Percentiles rank a stretch among this genome's conserved stretches.
Evolutionary conservation across 1,284 basidiomycete species (phyloP).

Genomic region (Cryptococcus sp.): DNA sequence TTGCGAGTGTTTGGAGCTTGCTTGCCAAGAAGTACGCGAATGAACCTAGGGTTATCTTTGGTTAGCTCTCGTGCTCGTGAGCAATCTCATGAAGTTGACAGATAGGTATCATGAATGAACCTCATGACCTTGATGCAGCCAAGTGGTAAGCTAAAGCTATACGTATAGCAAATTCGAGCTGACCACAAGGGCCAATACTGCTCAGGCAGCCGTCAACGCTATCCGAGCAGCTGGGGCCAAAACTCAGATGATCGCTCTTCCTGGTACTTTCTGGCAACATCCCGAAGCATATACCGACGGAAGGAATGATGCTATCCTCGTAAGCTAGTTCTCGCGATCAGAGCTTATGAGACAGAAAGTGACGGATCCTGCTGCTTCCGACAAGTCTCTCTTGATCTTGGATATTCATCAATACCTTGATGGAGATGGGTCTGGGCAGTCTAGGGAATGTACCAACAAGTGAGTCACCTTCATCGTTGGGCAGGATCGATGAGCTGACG

Average conservation of each 20-base stretch:
- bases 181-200: slow-evolving; percentile 17
- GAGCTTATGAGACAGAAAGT: slow-evolving; percentile 39
- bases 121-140: slow-evolving; percentile 40
- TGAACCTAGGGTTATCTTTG: slow-evolving; percentile 55
- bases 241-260: slow-evolving; percentile 38
- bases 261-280: slow-evolving; percentile 39
- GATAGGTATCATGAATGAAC: slow-evolving; percentile 43
- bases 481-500: slow-evolving; percentile 1
- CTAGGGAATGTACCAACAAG: slow-evolving; percentile 52
- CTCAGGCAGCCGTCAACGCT: slow-evolving; percentile 43
- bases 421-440: slow-evolving; percentile 57
- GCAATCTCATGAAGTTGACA: not conserved
- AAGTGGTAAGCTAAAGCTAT: slow-evolving; percentile 13
- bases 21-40: slow-evolving; percentile 55
- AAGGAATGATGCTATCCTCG: slow-evolving; percentile 43
- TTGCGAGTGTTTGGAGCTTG: slow-evolving; percentile 57
- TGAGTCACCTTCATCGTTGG: slow-evolving; percentile 16
- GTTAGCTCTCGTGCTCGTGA: slow-evolving; percentile 2
- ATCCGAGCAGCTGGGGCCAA: slow-evolving; percentile 44
- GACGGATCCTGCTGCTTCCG: slow-evolving; percentile 54
- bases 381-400: slow-evolving; percentile 53
- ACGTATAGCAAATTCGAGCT: not conserved
- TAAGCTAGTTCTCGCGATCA: slow-evolving; percentile 14
- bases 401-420: slow-evolving; percentile 65
- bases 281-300: slow-evolving; percentile 43